A percentile compares a stretch with the other conserved stretches of the same genome.
These are phyloP conservation scores for Penicillium sp. DNA, from an alignment of 2,329 filamentous ascomycete genomes.

Conservation along the genomic window DNA sequence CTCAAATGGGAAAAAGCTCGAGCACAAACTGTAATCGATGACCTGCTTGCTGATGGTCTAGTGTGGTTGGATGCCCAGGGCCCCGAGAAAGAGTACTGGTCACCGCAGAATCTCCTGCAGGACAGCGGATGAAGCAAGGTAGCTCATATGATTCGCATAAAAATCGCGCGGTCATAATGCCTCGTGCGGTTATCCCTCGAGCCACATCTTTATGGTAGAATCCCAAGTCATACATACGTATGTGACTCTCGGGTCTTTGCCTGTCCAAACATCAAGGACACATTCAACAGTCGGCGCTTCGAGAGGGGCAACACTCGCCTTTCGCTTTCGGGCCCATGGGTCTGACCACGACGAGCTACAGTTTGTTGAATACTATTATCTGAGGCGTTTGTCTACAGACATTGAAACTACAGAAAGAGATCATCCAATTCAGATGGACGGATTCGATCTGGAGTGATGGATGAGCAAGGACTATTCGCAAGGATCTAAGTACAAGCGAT, in stretches of 20 bases:
- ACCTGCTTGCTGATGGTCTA: slow-evolving; percentile 77
- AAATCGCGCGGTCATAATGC: background rate
- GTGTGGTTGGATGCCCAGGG: slow-evolving; percentile 88
- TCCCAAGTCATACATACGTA: background rate
- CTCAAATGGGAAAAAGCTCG: slow-evolving; percentile 74
- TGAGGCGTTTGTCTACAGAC: no score
- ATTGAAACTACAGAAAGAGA: background rate
- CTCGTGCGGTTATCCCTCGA: background rate
- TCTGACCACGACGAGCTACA: background rate
- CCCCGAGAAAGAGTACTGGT: slow-evolving; percentile 87
- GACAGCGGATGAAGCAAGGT: slow-evolving; percentile 30
- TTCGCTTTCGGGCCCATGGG: background rate
- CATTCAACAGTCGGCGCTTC: background rate
- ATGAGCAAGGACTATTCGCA: background rate
- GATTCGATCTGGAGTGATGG: background rate
- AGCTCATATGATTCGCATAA: background rate
- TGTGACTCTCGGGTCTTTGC: background rate
- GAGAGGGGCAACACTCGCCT: no score
- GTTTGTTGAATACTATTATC: background rate
- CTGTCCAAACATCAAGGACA: background rate
- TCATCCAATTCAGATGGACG: background rate
- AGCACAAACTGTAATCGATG: slow-evolving; percentile 81
- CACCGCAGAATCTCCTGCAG: slow-evolving; percentile 39
- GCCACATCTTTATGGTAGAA: background rate
- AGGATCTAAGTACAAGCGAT: background rate